Evolutionary conservation across 495 filamentous ascomycete genomes (phyloP).

Genomic region (Annulohypoxylon bovei): DNA sequence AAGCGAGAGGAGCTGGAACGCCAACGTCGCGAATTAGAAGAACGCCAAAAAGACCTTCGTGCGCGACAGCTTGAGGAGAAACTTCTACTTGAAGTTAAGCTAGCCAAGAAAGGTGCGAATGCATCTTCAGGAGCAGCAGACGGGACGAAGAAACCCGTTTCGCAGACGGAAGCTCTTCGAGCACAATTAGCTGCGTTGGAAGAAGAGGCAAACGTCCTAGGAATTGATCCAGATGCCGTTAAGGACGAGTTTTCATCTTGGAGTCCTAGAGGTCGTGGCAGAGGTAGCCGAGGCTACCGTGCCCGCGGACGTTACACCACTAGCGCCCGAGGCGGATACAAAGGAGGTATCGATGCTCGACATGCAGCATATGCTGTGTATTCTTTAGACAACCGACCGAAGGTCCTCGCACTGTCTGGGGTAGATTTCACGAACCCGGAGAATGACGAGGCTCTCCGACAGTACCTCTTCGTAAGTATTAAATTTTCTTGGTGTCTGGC

Average conservation of each 20-base stretch:
- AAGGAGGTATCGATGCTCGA: slow-evolving; percentile 59
- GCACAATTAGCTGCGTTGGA: slow-evolving; percentile 85
- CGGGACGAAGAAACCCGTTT: slow-evolving; percentile 42
- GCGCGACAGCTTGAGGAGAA: slow-evolving; percentile 82
- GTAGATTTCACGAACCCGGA: slow-evolving; percentile 70
- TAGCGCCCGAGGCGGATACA: slow-evolving; percentile 62
- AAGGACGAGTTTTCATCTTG: slow-evolving; percentile 56
- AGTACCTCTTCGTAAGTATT: slow-evolving; percentile 82
- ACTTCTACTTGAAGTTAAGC: slow-evolving; percentile 66
- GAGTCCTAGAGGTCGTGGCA: slow-evolving; percentile 43
- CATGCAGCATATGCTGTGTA: slow-evolving; percentile 70
- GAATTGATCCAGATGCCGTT: slow-evolving; percentile 68
- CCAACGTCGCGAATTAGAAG: slow-evolving; percentile 76
- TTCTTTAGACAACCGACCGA: slow-evolving; percentile 88
- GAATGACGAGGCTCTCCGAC: slow-evolving; percentile 84
- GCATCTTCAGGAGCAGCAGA: slow-evolving; percentile 24
- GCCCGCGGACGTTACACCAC: slow-evolving; percentile 58
- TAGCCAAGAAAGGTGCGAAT: slow-evolving; percentile 60
- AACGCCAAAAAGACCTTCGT: slow-evolving; percentile 76
- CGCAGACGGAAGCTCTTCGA: slow-evolving; percentile 66
- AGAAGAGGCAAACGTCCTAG: slow-evolving; percentile 83
- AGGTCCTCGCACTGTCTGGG: slow-evolving; percentile 76
- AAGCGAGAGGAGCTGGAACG: slow-evolving; percentile 79
- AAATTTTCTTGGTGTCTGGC: background rate
- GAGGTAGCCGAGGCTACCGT: slow-evolving; percentile 50